Percentiles rank a stretch among this genome's conserved stretches.
Conservation (phyloP, 352 stramenopile species). For the Phytophthora ohioensis region DNA sequence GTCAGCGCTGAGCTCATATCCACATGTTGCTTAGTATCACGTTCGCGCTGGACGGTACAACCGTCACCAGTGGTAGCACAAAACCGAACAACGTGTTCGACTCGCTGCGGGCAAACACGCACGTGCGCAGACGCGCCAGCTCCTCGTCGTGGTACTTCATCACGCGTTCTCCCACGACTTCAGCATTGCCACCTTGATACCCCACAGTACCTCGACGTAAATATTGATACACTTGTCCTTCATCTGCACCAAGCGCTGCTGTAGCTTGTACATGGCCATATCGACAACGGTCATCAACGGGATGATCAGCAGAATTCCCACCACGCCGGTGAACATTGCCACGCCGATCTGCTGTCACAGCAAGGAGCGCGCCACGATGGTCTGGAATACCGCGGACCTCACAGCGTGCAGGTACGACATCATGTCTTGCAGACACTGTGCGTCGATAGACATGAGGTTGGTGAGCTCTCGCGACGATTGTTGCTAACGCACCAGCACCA, state of each 20-base stretch:
- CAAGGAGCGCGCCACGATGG: constrained; percentile 73
- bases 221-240: constrained; percentile 94
- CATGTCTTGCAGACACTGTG: constrained; percentile 95
- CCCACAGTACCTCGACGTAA: constrained; percentile 70
- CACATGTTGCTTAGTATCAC: constrained; percentile 67
- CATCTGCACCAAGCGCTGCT: constrained; percentile 88
- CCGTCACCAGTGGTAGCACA: constrained; percentile 57
- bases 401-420: constrained; percentile 95
- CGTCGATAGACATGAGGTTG: constrained; percentile 98
- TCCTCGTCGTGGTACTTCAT: constrained; percentile 76
- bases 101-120: constrained; percentile 52
- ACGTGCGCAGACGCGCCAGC: constrained; percentile 77
- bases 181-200: constrained; percentile 70
- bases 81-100: constrained; percentile 70
- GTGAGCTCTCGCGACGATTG: constrained; percentile 95
- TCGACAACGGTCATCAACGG: constrained; percentile 92
- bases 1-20: constrained; percentile 61
- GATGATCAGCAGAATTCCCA: constrained; percentile 93
- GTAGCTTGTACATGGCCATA: constrained; percentile 83
- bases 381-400: constrained; percentile 89
- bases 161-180: constrained; percentile 64
- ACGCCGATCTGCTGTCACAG: constrained; percentile 83
- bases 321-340: constrained; percentile 91
- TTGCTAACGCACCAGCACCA: constrained; percentile 71
- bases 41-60: constrained; percentile 62